Conservation (phyloP, 2,329 filamentous ascomycete genomes). For the Chalara sp. region DNA sequence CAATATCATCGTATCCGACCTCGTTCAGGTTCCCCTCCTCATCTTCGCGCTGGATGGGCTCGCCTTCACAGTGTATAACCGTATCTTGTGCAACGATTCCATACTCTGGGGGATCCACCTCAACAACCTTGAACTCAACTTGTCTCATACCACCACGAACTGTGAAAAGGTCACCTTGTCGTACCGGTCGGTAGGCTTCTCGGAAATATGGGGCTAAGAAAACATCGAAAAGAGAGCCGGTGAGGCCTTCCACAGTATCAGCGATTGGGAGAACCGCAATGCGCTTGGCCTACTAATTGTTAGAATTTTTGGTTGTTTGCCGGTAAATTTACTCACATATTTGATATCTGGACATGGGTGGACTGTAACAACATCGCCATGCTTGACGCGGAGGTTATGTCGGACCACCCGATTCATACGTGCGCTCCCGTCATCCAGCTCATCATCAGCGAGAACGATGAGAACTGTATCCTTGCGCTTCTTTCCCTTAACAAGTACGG, state of each 20-base stretch:
- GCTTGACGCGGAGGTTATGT: conserved; percentile 97
- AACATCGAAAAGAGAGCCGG: conserved; percentile 95
- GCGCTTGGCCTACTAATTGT: conserved; percentile 76
- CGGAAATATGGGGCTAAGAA: conserved; percentile 99
- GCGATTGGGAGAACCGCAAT: conserved; percentile 97
- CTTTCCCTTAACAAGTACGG: conserved; percentile 96
- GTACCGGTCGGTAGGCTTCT: conserved; percentile 94
- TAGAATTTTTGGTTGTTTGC: not conserved
- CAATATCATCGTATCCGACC: conserved; percentile 98
- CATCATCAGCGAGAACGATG: conserved; percentile 95
- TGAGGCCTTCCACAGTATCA: conserved; percentile 95
- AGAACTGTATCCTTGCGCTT: conserved; percentile 99
- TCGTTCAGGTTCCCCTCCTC: conserved; percentile 99
- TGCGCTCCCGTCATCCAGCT: conserved; percentile 93
- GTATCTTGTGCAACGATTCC: conserved; percentile 98
- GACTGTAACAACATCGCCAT: conserved; percentile 94
- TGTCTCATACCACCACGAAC: conserved; percentile 97
- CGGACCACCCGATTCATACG: conserved; percentile 98
- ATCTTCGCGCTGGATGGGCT: conserved; percentile 94
- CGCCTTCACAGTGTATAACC: conserved; percentile 97
- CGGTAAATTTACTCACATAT: conserved; percentile 68
- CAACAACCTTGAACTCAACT: conserved; percentile 99
- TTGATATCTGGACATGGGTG: conserved; percentile 99
- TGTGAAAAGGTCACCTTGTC: conserved; percentile 96
- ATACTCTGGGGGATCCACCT: conserved; percentile 96